A percentile compares a stretch with the other conserved stretches of the same genome.
Conservation (phyloP, 495 filamentous ascomycete genomes). For the Aspergillus mulundensis region DNA sequence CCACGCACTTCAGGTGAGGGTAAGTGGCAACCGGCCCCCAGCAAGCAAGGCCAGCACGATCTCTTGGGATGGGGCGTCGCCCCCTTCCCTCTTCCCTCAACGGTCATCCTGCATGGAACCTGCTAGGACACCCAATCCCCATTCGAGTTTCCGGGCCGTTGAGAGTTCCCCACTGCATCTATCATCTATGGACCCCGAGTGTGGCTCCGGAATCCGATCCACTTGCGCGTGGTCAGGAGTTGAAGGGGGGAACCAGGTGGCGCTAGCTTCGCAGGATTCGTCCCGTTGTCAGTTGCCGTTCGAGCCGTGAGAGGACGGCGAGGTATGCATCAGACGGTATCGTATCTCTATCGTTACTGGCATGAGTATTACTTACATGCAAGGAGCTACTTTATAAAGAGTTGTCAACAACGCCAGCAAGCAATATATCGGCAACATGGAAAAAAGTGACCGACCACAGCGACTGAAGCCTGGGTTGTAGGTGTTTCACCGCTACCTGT, state of each 20-base stretch:
- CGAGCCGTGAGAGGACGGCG: conserved; percentile 1
- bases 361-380: background rate
- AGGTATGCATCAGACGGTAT: background rate
- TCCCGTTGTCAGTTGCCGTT: conserved; percentile 2
- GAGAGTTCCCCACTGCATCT: conserved; percentile 6
- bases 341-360: background rate
- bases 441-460: background rate
- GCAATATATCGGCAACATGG: background rate
- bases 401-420: background rate
- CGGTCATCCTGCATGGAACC: background rate
- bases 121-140: background rate
- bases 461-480: background rate
- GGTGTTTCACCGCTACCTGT: conserved; percentile 5
- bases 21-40: background rate
- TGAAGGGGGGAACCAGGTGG: conserved; percentile 1
- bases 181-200: conserved; percentile 7
- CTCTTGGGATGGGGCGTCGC: background rate
- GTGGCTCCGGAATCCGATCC: conserved; percentile 5
- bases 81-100: background rate
- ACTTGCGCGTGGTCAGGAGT: conserved; percentile 11
- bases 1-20: background rate
- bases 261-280: background rate
- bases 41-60: background rate
- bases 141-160: conserved; percentile 7
- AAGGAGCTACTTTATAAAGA: background rate